Conservation (phyloP, 345 rosid species). For the Arabidopsis suecica region DNA sequence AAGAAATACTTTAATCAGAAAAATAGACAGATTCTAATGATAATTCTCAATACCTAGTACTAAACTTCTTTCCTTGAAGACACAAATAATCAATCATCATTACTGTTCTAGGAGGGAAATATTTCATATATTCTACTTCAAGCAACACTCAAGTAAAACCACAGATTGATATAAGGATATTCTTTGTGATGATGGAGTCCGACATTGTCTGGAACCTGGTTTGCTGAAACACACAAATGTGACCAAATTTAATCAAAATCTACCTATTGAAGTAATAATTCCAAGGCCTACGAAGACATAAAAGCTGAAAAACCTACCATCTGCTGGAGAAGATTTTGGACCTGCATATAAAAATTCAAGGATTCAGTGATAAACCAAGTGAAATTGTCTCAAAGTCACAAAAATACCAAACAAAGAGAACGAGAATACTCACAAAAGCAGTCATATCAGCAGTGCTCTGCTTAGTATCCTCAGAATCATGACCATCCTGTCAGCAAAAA, state of each 20-base stretch:
- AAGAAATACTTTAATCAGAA: conserved; percentile 3
- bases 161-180: conserved; percentile 68
- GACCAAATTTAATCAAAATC: conserved; percentile 17
- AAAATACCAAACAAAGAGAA: conserved; percentile 17
- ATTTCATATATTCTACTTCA: neutral
- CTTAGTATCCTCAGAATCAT: conserved; percentile 74
- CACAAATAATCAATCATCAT: conserved; percentile 13
- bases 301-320: conserved; percentile 58
- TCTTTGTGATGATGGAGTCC: conserved; percentile 80
- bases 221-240: conserved; percentile 65
- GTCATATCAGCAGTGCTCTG: conserved; percentile 57
- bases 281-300: conserved; percentile 28
- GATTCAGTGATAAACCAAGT: conserved; percentile 22
- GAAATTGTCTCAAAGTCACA: conserved; percentile 1
- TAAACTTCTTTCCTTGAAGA: neutral
- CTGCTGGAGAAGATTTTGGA: conserved; percentile 88
- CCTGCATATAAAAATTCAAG: conserved; percentile 52
- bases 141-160: conserved; percentile 17
- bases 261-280: conserved; percentile 1
- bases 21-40: neutral
- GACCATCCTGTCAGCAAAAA: conserved; percentile 62
- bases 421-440: conserved; percentile 36
- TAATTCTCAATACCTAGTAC: neutral
- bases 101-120: neutral
- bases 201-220: conserved; percentile 92